Conservation (phyloP, 768 basidiomycete genomes). For the Leucosporidium yakuticum region DNA sequence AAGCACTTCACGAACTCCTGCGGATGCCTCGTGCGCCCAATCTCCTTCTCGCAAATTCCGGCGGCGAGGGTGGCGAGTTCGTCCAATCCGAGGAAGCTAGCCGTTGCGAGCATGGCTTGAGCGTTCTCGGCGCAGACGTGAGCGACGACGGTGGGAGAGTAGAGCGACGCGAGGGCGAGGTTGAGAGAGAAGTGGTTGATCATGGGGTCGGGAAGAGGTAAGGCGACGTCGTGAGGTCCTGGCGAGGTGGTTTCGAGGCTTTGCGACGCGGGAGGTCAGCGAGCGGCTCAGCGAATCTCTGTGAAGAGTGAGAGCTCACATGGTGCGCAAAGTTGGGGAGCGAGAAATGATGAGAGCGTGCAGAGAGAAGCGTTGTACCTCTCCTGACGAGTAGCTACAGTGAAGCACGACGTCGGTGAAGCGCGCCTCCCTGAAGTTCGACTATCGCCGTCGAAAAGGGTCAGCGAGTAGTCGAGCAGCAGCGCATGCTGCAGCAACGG, state of each 20-base stretch:
- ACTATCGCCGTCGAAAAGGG: neutral
- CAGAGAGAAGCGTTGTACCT: neutral
- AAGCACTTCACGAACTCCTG: conserved; percentile 11
- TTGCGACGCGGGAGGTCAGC: neutral
- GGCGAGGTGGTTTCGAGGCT: conserved; percentile 2
- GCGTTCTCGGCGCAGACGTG: conserved; percentile 6
- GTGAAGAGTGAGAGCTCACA: neutral
- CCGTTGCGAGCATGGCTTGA: conserved; percentile 10
- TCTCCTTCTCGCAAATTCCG: neutral
- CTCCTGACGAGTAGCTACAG: neutral
- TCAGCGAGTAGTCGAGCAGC: neutral
- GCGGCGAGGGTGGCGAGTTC: conserved; percentile 2
- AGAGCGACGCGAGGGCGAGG: conserved; percentile 23
- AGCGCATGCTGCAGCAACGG: too few species aligned
- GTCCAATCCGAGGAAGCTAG: conserved; percentile 14
- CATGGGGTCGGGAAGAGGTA: conserved; percentile 6
- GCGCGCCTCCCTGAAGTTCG: neutral
- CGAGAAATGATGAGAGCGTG: conserved; percentile 17
- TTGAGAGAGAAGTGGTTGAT: conserved; percentile 9
- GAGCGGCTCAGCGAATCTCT: neutral
- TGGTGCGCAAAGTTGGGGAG: conserved; percentile 1
- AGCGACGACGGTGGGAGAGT: conserved; percentile 15
- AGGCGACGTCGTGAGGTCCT: neutral
- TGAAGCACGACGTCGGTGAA: conserved; percentile 5
- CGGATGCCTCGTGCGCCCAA: neutral